phyloP scores from a whole-genome alignment of 257 asterid species.

The Mentha longifolia region DNA sequence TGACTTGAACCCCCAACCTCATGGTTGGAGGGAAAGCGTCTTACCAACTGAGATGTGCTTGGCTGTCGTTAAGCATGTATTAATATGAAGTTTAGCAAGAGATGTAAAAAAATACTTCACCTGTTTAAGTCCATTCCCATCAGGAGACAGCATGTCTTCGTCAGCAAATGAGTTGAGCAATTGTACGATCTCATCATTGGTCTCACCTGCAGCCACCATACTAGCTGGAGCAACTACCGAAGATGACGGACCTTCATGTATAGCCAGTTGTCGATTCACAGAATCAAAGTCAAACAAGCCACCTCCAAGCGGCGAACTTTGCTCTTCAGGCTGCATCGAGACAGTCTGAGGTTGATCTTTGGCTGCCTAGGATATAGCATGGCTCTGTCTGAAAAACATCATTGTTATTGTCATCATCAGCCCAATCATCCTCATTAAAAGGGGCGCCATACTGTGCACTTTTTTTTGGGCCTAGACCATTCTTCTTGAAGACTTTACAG shows the following conservation, averaged over 20 bases:
- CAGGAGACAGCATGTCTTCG: conserved; percentile 32
- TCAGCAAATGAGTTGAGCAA: conserved; percentile 45
- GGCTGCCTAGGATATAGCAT: conserved; percentile 33
- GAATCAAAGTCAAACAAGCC: conserved; percentile 35
- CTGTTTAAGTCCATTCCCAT: conserved; percentile 43
- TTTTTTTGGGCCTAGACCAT: conserved; percentile 80
- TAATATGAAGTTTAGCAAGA: background rate
- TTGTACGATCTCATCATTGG: conserved; percentile 46
- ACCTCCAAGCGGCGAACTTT: conserved; percentile 28
- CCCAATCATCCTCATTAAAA: conserved; percentile 85
- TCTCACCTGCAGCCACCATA: conserved; percentile 32
- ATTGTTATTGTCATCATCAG: conserved; percentile 50
- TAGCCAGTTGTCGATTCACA: conserved; percentile 33
- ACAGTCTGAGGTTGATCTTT: conserved; percentile 28
- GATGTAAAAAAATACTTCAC: conserved; percentile 37
- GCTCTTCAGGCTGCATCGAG: conserved; percentile 35
- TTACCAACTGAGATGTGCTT: too few species aligned
- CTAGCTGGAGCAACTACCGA: conserved; percentile 34
- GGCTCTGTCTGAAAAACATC: conserved; percentile 29
- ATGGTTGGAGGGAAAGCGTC: too few species aligned
- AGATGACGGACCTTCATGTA: conserved; percentile 41
- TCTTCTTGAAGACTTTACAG: conserved; percentile 79
- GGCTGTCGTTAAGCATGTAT: background rate
- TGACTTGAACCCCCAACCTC: too few species aligned
- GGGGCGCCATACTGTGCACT: conserved; percentile 98